Conservation (phyloP, 306 rosid species). For the Boehmeria nivea region DNA sequence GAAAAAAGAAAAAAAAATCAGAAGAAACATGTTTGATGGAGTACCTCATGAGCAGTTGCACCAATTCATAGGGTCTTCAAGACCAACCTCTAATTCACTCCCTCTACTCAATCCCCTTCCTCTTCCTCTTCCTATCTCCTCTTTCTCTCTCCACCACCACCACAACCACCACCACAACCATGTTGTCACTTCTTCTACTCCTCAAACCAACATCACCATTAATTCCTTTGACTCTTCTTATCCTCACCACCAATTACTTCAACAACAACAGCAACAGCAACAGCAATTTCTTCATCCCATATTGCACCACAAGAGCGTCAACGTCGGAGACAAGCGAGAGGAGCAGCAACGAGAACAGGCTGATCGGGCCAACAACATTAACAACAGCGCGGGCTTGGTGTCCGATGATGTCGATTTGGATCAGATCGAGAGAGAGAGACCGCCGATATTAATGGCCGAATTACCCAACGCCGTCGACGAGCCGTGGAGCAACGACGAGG, state of each 20-base stretch:
- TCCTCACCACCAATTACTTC: conserved; percentile 6
- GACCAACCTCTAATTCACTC: conserved; percentile 18
- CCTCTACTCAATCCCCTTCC: conserved; percentile 43
- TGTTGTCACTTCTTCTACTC: conserved; percentile 11
- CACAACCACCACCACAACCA: conserved; percentile 18
- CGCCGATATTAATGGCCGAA: neutral
- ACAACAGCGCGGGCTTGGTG: too few relatives aligned
- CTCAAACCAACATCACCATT: conserved; percentile 30
- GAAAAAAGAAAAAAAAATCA: conserved; percentile 11
- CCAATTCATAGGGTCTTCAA: conserved; percentile 77
- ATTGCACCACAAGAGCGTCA: conserved; percentile 21
- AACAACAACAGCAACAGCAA: conserved; percentile 28
- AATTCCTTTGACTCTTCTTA: conserved; percentile 2
- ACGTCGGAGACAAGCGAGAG: neutral
- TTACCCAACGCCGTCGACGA: neutral
- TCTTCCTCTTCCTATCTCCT: conserved; percentile 49
- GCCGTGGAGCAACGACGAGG: conserved; percentile 67
- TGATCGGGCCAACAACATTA: neutral
- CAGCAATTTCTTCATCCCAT: conserved; percentile 29
- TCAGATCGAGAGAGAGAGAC: conserved; percentile 30
- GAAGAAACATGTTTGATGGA: conserved; percentile 80
- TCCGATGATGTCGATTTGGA: conserved; percentile 23
- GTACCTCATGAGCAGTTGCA: conserved; percentile 80
- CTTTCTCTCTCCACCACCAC: conserved; percentile 32
- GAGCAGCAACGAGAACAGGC: too few relatives aligned